Conservation (phyloP, 1,284 basidiomycete genomes). For the Ceratobasidium sp. region DNA sequence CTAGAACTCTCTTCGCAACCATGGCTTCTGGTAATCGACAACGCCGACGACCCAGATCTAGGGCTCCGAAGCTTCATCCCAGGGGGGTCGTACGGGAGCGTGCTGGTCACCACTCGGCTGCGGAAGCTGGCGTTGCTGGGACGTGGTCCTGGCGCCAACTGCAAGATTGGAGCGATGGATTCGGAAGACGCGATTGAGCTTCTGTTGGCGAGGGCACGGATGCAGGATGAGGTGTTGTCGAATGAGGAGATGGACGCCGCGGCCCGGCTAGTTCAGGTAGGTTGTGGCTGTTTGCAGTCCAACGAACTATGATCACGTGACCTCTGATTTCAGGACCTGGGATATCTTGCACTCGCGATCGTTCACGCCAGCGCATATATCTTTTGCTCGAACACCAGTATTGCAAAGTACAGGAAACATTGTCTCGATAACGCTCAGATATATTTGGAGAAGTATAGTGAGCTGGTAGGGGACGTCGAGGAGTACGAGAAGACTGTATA, state of each 20-base stretch:
- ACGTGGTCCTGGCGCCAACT: not conserved
- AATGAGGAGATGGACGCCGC: not conserved
- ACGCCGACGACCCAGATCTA: constrained; percentile 9
- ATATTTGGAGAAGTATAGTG: not conserved
- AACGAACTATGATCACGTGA: no score
- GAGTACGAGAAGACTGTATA: constrained; percentile 23
- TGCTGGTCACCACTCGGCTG: constrained; percentile 36
- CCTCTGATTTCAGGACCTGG: constrained; percentile 6
- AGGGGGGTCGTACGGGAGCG: not conserved
- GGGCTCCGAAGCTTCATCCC: constrained; percentile 3
- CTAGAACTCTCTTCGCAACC: not conserved
- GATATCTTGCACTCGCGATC: constrained; percentile 32
- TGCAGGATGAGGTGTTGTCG: not conserved
- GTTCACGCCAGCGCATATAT: constrained; percentile 39
- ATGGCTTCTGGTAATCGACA: constrained; percentile 36
- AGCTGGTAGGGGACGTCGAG: not conserved
- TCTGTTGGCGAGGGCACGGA: not conserved
- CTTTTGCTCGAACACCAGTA: not conserved
- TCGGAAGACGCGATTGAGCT: not conserved
- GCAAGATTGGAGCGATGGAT: not conserved
- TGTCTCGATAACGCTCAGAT: not conserved
- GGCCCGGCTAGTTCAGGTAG: not conserved
- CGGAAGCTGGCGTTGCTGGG: not conserved
- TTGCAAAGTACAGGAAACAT: not conserved
- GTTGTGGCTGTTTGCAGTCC: not conserved